Evolutionary conservation across 1,284 basidiomycete genomes (phyloP).

Genomic region (Cryptococcus sp.): DNA sequence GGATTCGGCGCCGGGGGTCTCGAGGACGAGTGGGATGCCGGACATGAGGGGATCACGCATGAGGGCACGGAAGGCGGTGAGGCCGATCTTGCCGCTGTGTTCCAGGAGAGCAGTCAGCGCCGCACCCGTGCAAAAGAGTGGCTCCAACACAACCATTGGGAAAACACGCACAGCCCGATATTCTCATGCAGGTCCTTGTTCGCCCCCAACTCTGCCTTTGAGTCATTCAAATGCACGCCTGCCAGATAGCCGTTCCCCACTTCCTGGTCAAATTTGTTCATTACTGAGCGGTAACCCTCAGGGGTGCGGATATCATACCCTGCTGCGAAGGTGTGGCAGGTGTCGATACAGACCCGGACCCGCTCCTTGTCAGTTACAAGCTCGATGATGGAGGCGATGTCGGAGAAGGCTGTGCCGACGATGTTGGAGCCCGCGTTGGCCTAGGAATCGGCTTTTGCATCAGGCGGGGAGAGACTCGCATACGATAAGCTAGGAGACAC

Average conservation of each 20-base stretch:
- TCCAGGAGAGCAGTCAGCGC: background rate
- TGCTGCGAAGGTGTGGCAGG: conserved; percentile 79
- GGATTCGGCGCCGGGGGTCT: conserved; percentile 59
- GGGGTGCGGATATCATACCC: conserved; percentile 73
- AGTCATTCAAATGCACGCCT: conserved; percentile 83
- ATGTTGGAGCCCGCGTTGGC: conserved; percentile 72
- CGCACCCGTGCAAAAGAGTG: background rate
- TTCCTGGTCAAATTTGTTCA: conserved; percentile 62
- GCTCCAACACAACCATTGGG: too few species aligned
- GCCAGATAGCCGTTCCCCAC: conserved; percentile 70
- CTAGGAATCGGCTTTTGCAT: conserved; percentile 46
- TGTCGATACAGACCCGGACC: conserved; percentile 80
- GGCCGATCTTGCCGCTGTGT: conserved; percentile 62
- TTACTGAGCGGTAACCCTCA: conserved; percentile 43
- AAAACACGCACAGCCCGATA: conserved; percentile 63
- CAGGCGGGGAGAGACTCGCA: background rate
- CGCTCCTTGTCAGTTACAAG: conserved; percentile 70
- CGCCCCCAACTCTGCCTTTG: conserved; percentile 62
- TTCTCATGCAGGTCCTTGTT: conserved; percentile 79
- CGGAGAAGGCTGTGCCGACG: conserved; percentile 67
- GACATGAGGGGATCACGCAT: conserved; percentile 66
- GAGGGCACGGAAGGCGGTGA: conserved; percentile 64
- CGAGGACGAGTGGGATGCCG: conserved; percentile 72
- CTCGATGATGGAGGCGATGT: conserved; percentile 67
- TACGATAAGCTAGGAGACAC: conserved; percentile 19